Percentiles rank a stretch among this genome's conserved stretches.
These are phyloP conservation scores for Fomitiporia mediterranea DNA, from an alignment of 1,284 basidiomycete species.

Conservation along the genomic window DNA sequence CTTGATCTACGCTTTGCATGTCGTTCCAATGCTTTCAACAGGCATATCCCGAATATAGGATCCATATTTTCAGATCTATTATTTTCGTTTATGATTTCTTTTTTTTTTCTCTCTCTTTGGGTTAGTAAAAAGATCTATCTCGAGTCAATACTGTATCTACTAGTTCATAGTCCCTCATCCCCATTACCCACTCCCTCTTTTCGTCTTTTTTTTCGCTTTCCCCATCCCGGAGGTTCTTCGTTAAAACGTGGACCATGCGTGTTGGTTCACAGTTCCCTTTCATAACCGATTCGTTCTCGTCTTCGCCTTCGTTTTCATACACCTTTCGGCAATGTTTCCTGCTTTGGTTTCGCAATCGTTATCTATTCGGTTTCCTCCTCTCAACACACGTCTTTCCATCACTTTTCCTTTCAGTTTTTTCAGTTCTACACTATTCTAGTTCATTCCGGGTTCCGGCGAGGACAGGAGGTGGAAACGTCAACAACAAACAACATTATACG, in stretches of 20 bases:
- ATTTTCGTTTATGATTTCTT: background rate
- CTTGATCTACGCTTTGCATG: too few relatives aligned
- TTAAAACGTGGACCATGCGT: too few relatives aligned
- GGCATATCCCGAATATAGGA: background rate
- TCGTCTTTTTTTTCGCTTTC: too few relatives aligned
- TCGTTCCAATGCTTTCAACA: too few relatives aligned
- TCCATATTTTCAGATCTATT: background rate
- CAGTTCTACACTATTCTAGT: background rate
- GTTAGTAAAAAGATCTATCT: background rate
- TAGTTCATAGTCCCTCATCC: background rate
- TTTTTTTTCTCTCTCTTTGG: background rate
- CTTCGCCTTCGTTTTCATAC: too few relatives aligned
- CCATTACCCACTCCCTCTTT: background rate
- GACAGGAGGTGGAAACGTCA: too few relatives aligned
- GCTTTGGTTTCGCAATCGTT: background rate
- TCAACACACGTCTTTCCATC: background rate
- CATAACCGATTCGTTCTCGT: too few relatives aligned
- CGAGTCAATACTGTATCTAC: background rate
- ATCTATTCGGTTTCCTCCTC: background rate
- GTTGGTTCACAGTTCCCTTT: too few relatives aligned
- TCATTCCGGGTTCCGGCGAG: too few relatives aligned
- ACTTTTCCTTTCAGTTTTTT: background rate
- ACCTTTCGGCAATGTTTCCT: too few relatives aligned
- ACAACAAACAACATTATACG: too few relatives aligned
- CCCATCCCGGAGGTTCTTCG: too few relatives aligned